Evolutionary conservation across 192 early-diverging fungal genomes (phyloP).

Genomic region (Gaertneriomyces semiglobifer): DNA sequence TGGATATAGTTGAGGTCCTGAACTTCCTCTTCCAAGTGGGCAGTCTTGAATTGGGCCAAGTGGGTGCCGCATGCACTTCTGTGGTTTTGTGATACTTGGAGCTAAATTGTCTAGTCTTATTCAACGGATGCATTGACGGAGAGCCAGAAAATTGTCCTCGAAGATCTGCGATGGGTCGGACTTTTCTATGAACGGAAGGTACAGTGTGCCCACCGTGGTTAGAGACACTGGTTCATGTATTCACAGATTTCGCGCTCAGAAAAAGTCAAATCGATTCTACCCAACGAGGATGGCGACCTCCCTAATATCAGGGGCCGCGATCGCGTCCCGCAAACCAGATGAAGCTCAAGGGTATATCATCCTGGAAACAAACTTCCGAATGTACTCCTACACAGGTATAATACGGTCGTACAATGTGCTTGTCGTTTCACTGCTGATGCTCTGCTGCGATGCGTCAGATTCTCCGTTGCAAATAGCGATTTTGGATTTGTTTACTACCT

Average conservation of each 20-base stretch:
- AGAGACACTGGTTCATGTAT: background rate
- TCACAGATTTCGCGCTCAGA: slow-evolving; percentile 31
- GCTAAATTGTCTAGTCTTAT: slow-evolving; percentile 58
- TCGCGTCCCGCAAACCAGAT: slow-evolving; percentile 39
- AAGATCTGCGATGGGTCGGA: slow-evolving; percentile 85
- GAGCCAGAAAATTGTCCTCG: slow-evolving; percentile 80
- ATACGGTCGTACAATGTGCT: background rate
- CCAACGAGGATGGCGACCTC: slow-evolving; percentile 89
- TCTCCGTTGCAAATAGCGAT: slow-evolving; percentile 93
- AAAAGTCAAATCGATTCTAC: slow-evolving; percentile 72
- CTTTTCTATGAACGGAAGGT: slow-evolving; percentile 85
- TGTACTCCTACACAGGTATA: slow-evolving; percentile 90
- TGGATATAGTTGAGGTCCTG: slow-evolving; percentile 92
- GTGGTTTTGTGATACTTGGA: slow-evolving; percentile 4
- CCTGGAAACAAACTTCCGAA: slow-evolving; percentile 89
- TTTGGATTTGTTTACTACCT: slow-evolving; percentile 79
- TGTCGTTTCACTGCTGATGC: background rate
- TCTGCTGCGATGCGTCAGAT: slow-evolving; percentile 29
- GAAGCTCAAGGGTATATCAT: slow-evolving; percentile 76
- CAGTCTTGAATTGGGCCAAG: slow-evolving; percentile 82
- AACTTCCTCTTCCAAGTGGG: slow-evolving; percentile 93
- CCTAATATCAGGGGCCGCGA: slow-evolving; percentile 73
- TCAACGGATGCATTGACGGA: slow-evolving; percentile 77
- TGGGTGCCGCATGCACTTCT: slow-evolving; percentile 11
- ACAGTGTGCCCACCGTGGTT: background rate